Base-by-base conservation (phyloP, 768 basidiomycete genomes). In the Solioccasus polychromus region DNA sequence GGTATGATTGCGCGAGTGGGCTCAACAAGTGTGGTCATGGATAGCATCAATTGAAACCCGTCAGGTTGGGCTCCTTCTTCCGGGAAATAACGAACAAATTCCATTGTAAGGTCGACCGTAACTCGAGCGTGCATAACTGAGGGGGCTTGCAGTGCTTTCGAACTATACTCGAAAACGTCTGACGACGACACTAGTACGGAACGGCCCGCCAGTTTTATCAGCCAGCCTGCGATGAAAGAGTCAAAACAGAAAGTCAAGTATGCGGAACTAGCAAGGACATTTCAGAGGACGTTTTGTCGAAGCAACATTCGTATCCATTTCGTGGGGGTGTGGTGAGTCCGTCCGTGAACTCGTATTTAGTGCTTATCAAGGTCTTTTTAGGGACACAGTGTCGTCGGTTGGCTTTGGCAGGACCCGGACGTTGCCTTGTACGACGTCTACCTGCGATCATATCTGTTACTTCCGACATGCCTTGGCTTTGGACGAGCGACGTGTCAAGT, bases 371-470 rank as follows among this genome's bases (percentile, higher is more conserved):
- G 14, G 8, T 11, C 12, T 25, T 29, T 4, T 4, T 39, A 76
- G 74, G 74, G 75, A 76, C 25, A 74, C 73, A 1, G 74, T 76
- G 5, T 75, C 75, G 4, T 73, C 74, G 0, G 63, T 76, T 35
- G 72, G 75, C 6, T 11, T 74, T 3, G 32, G 63, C 3, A 54
- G 72, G 34, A 52, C 44, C 12, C 60, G 47, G 11, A 59, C 48
- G 18, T 44, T 72, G 8, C 71, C 74, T 5, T 50, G 47, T 18
- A 69, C 70, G 8, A 60, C 59, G 15, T 47, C 46, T 6, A 54
- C 57, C 2, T 58, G 53, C 40, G 52, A 66, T 26, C 66, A 72
- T 39, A 60, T 75, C 8, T 71, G 70, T 34, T 64, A 61, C 35
- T 74, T 76, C 44, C 68, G 74, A 7, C 75, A 77, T 52, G 75